Conservation (phyloP, 352 stramenopile genomes). For the Pythium diclinum region DNA sequence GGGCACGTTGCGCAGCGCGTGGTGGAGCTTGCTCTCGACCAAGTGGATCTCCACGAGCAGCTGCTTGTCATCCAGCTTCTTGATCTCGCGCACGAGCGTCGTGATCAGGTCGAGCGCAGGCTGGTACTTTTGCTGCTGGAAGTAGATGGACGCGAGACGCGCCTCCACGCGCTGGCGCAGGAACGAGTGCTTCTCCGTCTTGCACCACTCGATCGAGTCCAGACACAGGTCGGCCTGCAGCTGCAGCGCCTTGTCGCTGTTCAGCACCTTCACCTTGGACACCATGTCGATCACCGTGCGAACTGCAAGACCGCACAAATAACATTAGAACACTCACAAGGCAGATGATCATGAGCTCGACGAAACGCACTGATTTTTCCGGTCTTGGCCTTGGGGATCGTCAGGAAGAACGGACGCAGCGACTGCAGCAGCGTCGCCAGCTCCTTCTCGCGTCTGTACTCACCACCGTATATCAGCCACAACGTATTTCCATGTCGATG, state of each 20-base stretch:
- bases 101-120: conserved; percentile 93
- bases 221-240: conserved; percentile 92
- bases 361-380: conserved; percentile 92
- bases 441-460: conserved; percentile 67
- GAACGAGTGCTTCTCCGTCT: conserved; percentile 95
- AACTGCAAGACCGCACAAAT: conserved; percentile 51
- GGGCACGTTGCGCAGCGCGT: conserved; percentile 96
- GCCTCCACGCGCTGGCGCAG: conserved; percentile 97
- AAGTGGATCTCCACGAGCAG: conserved; percentile 98
- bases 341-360: not conserved
- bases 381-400: conserved; percentile 96
- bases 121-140: conserved; percentile 90
- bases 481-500: not conserved
- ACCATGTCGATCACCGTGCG: conserved; percentile 98
- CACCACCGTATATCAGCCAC: not conserved
- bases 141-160: conserved; percentile 91
- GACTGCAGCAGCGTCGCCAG: conserved; percentile 83
- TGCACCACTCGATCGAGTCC: conserved; percentile 95
- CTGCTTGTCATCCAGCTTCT: conserved; percentile 99
- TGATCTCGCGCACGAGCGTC: conserved; percentile 94
- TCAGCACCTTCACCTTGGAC: conserved; percentile 84
- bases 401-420: conserved; percentile 92
- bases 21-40: conserved; percentile 97
- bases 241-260: conserved; percentile 92
- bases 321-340: conserved; percentile 6